A percentile compares a stretch with the other conserved stretches of the same genome.
phyloP scores from a whole-genome alignment of 2,329 filamentous ascomycete species.

The Colletotrichum sidae region DNA sequence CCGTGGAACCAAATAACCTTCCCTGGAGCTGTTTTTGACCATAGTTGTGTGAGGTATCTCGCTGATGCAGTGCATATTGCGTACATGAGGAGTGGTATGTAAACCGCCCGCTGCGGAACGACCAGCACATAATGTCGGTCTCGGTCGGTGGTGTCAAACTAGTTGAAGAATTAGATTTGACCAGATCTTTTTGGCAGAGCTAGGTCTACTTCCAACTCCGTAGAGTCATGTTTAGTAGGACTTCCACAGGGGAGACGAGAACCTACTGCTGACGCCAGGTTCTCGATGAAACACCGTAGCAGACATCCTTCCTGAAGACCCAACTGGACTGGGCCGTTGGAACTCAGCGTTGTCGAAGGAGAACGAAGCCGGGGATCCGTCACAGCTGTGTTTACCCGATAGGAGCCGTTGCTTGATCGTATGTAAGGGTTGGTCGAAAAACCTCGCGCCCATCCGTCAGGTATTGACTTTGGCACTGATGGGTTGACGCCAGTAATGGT shows the following conservation, averaged over 20 bases:
- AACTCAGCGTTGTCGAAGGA: not conserved
- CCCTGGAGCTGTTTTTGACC: not conserved
- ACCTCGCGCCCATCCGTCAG: slow-evolving; percentile 18
- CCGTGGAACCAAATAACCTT: slow-evolving; percentile 17
- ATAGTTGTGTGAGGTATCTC: slow-evolving; percentile 15
- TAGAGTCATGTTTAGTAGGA: no score
- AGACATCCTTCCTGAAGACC: slow-evolving; percentile 17
- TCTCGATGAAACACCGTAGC: slow-evolving; percentile 18
- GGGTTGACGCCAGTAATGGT: not conserved
- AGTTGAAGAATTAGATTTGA: not conserved
- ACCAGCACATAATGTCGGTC: slow-evolving; percentile 18
- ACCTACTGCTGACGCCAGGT: slow-evolving; percentile 23
- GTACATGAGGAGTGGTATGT: slow-evolving; percentile 8
- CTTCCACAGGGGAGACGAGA: not conserved
- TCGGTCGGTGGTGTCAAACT: slow-evolving; percentile 25
- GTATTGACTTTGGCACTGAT: slow-evolving; percentile 11
- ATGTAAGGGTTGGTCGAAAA: not conserved
- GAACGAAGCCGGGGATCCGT: not conserved
- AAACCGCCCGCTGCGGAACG: slow-evolving; percentile 16
- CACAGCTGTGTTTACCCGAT: not conserved
- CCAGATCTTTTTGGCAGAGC: no score
- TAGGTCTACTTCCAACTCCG: no score
- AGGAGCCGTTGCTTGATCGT: not conserved
- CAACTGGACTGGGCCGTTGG: not conserved
- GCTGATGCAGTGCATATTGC: slow-evolving; percentile 23